phyloP scores from a whole-genome alignment of 345 rosid species.

The Psidium friedrichsthalianum region DNA sequence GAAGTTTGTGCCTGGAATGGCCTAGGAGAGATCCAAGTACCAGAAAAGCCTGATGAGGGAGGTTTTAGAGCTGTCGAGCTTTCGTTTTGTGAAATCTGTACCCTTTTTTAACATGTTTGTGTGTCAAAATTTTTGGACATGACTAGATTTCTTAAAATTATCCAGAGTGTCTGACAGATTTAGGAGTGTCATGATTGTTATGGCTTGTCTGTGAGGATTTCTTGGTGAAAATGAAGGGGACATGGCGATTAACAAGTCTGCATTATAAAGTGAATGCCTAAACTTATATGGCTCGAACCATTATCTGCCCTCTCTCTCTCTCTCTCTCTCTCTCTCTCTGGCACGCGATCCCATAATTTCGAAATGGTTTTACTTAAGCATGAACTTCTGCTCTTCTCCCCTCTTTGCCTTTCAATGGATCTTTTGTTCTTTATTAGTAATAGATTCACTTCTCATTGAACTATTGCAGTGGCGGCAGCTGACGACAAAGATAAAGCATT shows the following conservation, averaged over 20 bases:
- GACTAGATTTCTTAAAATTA: not conserved
- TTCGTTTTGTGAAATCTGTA: not conserved
- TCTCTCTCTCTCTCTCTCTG: not conserved
- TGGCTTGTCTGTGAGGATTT: not conserved
- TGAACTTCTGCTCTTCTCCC: not conserved
- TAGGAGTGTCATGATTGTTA: not conserved
- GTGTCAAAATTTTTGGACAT: not conserved
- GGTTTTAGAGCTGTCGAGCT: not conserved
- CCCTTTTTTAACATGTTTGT: not conserved
- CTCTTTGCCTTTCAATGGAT: not conserved
- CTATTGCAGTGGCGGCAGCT: slow-evolving; percentile 83
- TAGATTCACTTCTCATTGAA: not conserved
- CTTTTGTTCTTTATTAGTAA: slow-evolving; percentile 1
- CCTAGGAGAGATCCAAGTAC: not conserved
- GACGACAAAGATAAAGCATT: slow-evolving; percentile 85
- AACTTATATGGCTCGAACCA: not conserved
- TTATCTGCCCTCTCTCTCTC: not conserved
- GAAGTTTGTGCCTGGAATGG: not conserved
- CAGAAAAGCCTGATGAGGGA: not conserved
- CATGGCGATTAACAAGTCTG: not conserved
- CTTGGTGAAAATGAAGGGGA: not conserved
- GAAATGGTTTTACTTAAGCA: not conserved
- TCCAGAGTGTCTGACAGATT: not conserved
- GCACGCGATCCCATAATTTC: not conserved
- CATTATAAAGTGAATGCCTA: not conserved